phyloP scores from a whole-genome alignment of 352 stramenopile genomes.

The Phytophthora pistaciae region DNA sequence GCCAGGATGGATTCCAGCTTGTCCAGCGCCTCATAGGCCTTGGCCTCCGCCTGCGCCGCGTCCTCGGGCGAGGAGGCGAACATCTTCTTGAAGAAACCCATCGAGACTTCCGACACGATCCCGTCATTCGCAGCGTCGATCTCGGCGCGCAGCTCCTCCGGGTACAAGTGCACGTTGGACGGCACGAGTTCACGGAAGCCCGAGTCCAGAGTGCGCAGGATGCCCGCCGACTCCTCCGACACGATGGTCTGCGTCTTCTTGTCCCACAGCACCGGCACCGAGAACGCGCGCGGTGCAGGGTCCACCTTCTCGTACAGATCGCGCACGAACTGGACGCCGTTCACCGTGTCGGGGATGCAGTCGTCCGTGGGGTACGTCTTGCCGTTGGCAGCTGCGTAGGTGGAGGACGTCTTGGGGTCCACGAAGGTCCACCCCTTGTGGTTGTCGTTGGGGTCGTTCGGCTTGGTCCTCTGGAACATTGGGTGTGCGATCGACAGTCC shows the following conservation, averaged over 20 bases:
- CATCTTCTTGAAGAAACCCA: conserved; percentile 59
- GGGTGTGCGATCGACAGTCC: conserved; percentile 84
- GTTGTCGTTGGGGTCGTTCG: conserved; percentile 40
- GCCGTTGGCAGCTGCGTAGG: conserved; percentile 15
- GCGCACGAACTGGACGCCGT: conserved; percentile 33
- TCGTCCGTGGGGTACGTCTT: conserved; percentile 24
- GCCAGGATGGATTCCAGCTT: conserved; percentile 30
- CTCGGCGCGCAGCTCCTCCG: conserved; percentile 47
- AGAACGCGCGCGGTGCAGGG: conserved; percentile 24
- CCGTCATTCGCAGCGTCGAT: conserved; percentile 75
- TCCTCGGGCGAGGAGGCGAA: conserved; percentile 62
- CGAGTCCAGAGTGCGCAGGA: conserved; percentile 65
- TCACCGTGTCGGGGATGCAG: conserved; percentile 39
- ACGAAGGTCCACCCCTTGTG: conserved; percentile 55
- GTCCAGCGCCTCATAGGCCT: conserved; percentile 29
- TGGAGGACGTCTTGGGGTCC: conserved; percentile 10
- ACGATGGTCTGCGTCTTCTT: conserved; percentile 77
- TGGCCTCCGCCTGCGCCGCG: background rate
- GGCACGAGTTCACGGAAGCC: conserved; percentile 54
- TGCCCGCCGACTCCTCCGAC: conserved; percentile 83
- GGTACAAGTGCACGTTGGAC: conserved; percentile 51
- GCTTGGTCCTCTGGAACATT: conserved; percentile 54
- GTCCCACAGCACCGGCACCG: conserved; percentile 84
- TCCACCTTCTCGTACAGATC: conserved; percentile 54
- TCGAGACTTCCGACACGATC: conserved; percentile 61